Percentiles rank a stretch among this genome's conserved stretches.
phyloP scores from a whole-genome alignment of 179 eudicot genomes.

The Camellia oleifera region DNA sequence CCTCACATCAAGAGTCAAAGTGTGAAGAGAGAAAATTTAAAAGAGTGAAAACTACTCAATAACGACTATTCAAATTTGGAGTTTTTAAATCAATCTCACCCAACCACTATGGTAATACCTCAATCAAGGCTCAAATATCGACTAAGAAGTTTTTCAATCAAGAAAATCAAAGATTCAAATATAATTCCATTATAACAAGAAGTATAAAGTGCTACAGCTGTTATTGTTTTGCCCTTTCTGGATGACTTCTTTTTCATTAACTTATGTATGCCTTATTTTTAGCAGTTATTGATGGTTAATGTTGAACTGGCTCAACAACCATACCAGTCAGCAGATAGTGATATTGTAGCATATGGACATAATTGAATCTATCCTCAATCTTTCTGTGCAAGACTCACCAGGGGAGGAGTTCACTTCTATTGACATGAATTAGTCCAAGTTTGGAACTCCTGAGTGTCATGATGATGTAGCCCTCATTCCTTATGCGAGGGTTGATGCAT shows the following conservation, averaged over 20 bases:
- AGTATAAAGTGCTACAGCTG: no score
- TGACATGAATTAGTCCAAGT: slow-evolving; percentile 76
- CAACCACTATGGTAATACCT: no score
- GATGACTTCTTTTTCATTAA: neutral
- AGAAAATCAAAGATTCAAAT: no score
- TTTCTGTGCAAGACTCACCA: slow-evolving; percentile 79
- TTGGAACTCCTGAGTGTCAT: slow-evolving; percentile 64
- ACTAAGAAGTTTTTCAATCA: no score
- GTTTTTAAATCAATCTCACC: no score
- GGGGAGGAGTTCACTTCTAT: slow-evolving; percentile 69
- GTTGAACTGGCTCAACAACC: slow-evolving; percentile 11
- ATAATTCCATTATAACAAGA: no score
- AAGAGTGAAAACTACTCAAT: no score
- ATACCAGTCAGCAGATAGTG: neutral
- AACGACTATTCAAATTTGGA: no score
- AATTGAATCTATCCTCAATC: slow-evolving; percentile 51
- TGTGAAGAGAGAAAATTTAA: no score
- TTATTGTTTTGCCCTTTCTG: neutral
- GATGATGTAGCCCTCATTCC: slow-evolving; percentile 93
- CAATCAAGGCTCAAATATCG: no score
- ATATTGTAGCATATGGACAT: slow-evolving; percentile 52
- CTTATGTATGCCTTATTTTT: slow-evolving; percentile 5
- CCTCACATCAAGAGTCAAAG: no score
- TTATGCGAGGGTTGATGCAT: slow-evolving; percentile 78
- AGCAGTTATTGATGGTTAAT: slow-evolving; percentile 10